phyloP scores from a whole-genome alignment of 306 rosid genomes.

The Albizia julibrissin region DNA sequence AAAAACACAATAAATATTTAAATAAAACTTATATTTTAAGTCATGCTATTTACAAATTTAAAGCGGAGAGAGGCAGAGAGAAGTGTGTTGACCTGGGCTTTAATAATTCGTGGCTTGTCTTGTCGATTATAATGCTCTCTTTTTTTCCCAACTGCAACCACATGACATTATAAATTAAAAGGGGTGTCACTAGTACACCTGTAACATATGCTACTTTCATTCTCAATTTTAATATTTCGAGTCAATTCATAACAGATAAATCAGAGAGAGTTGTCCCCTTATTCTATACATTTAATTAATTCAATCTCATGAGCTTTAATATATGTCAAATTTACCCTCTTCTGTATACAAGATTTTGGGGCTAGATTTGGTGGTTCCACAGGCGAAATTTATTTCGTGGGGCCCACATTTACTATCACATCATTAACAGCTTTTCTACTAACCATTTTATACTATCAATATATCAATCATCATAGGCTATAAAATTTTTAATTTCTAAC shows the following conservation, averaged over 20 bases:
- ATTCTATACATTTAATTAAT: not conserved
- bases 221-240: not conserved
- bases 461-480: not conserved
- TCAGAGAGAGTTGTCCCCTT: slow-evolving; percentile 9
- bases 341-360: slow-evolving; percentile 17
- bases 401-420: slow-evolving; percentile 42
- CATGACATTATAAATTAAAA: slow-evolving; percentile 44
- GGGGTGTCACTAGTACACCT: slow-evolving; percentile 30
- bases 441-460: not conserved
- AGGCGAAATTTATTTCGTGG: slow-evolving; percentile 50
- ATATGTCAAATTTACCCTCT: not conserved
- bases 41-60: no score
- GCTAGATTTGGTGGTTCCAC: slow-evolving; percentile 38
- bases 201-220: not conserved
- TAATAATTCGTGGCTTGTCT: slow-evolving; percentile 28
- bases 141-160: slow-evolving; percentile 55
- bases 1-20: no score
- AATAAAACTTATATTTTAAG: no score
- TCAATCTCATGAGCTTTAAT: not conserved
- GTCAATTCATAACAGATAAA: not conserved
- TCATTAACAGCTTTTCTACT: slow-evolving; percentile 26
- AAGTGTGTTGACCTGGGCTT: slow-evolving; percentile 19
- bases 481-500: not conserved
- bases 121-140: slow-evolving; percentile 27
- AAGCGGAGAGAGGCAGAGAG: no score